Percentiles rank a stretch among this genome's conserved stretches.
Conservation (phyloP, 1,139 yeast genomes). For the Wickerhamiella pararugosa region DNA sequence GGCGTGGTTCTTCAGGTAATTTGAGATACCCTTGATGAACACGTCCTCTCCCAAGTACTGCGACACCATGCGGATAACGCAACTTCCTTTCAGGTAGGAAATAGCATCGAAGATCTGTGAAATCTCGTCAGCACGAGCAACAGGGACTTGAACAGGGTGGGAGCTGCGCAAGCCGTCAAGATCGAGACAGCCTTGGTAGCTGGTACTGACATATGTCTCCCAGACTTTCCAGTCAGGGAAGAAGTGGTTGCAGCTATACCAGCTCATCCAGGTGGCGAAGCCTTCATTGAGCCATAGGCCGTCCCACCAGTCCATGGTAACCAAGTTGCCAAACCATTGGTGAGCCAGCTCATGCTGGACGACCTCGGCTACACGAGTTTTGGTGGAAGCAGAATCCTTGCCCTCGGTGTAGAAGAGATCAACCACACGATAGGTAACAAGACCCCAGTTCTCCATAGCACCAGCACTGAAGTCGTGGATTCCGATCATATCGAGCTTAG, state of each 20-base stretch:
- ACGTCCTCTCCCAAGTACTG: conserved; percentile 59
- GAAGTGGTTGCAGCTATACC: conserved; percentile 60
- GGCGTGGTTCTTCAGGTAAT: conserved; percentile 53
- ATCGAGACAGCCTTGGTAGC: conserved; percentile 52
- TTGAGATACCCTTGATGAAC: conserved; percentile 64
- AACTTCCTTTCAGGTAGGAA: conserved; percentile 71
- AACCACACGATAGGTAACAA: conserved; percentile 68
- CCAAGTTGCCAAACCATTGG: conserved; percentile 88
- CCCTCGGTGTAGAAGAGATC: conserved; percentile 56
- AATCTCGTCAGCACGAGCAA: conserved; percentile 63
- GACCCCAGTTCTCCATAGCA: conserved; percentile 91
- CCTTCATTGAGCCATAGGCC: conserved; percentile 88
- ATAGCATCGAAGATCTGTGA: conserved; percentile 81
- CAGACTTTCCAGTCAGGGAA: conserved; percentile 83
- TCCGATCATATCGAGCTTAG: conserved; percentile 72
- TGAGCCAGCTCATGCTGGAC: conserved; percentile 86
- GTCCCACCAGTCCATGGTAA: conserved; percentile 94
- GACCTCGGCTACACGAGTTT: conserved; percentile 72
- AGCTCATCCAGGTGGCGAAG: conserved; percentile 84
- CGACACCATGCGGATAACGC: conserved; percentile 64
- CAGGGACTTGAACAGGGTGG: conserved; percentile 82
- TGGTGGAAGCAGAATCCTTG: conserved; percentile 50
- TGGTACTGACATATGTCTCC: conserved; percentile 54
- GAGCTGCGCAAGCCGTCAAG: conserved; percentile 67
- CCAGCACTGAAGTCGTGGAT: conserved; percentile 74